Base-by-base conservation (phyloP, 352 stramenopile species). In the Phytophthora multivora region DNA sequence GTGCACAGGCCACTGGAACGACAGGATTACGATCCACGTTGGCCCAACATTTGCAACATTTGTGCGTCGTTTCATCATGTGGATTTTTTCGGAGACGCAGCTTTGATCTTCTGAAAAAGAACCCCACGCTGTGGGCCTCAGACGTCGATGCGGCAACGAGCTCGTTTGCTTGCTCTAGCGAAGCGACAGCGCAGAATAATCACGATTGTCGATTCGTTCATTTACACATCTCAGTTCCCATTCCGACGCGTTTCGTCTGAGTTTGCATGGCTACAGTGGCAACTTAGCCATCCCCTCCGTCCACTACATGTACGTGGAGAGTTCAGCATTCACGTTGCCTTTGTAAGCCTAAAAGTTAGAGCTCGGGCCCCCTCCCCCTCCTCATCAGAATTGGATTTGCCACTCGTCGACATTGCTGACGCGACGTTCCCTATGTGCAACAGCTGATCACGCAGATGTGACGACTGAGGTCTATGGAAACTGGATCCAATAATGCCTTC, bases 401-500 rank as follows among this genome's bases (percentile, higher is more conserved):
- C 8, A 19, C 23, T 30, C 19, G 16, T 40, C 45, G 18, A 10
- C n/a, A 15, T 28, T 35, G 18, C 26, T 16, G 38, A n/a, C 25
- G 41, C 21, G 35, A 40, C 35, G 35, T 19, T 25, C 41, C n/a
- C 19, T 18, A 46, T 48, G 50, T 9, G 15, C 40, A 60, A 16
- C 40, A 60, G 52, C 41, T 52, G 53, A 61, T 61, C 31, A 61
- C 31, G 52, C 19, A n/a, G 15, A 30, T 11, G 3, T 51, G 40
- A 36, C 10, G 47, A 40, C 31, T 51, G 21, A 23, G 21, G 2
- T 23, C 21, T 23, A n/a, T n/a, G n/a, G n/a, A n/a, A n/a, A n/a
- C n/a, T n/a, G n/a, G n/a, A n/a, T n/a, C n/a, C n/a, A 23, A 23
- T 23, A n/a, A 23, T 4, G 13, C 31, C 19, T 54, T 6, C 13